phyloP scores from a whole-genome alignment of 345 rosid genomes.

The Lepidium sativum region DNA sequence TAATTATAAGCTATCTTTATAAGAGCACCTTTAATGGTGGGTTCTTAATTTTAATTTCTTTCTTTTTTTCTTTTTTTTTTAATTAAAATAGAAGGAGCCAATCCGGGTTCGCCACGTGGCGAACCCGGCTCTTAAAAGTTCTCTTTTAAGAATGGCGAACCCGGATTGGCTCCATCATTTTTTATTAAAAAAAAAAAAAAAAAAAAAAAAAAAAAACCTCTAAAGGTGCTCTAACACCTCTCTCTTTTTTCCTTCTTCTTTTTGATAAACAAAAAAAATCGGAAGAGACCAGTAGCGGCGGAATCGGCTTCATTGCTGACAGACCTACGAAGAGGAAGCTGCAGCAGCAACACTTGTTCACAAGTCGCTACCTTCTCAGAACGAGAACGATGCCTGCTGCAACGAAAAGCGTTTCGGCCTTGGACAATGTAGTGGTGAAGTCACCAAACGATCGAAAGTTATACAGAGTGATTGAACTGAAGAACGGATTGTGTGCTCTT shows the following conservation, averaged over 20 bases:
- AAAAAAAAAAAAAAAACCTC: too few species aligned
- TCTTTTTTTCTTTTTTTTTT: too few species aligned
- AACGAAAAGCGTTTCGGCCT: constrained; percentile 24
- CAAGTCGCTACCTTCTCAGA: background rate
- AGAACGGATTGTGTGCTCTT: constrained; percentile 72
- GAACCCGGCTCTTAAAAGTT: too few species aligned
- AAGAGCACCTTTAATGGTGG: too few species aligned
- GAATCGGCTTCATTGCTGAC: constrained; percentile 17
- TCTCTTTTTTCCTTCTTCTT: background rate
- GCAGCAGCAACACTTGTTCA: background rate
- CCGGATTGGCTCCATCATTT: too few species aligned
- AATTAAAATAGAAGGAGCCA: too few species aligned
- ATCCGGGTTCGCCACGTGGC: too few species aligned
- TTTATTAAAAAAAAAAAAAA: too few species aligned
- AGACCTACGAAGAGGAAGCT: constrained; percentile 22
- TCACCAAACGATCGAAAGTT: constrained; percentile 75
- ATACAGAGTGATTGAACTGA: constrained; percentile 60
- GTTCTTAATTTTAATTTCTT: too few species aligned
- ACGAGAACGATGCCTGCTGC: constrained; percentile 32
- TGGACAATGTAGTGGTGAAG: constrained; percentile 61
- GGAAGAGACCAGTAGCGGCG: constrained; percentile 18
- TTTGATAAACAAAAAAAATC: background rate
- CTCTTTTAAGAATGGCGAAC: too few species aligned
- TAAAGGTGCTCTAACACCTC: too few species aligned
- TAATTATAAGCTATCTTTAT: too few species aligned